Percentiles rank a stretch among this genome's conserved stretches.
These are phyloP conservation scores for Apophysomyces trapeziformis DNA, from an alignment of 371 early-diverging fungal genomes.

Conservation along the genomic window DNA sequence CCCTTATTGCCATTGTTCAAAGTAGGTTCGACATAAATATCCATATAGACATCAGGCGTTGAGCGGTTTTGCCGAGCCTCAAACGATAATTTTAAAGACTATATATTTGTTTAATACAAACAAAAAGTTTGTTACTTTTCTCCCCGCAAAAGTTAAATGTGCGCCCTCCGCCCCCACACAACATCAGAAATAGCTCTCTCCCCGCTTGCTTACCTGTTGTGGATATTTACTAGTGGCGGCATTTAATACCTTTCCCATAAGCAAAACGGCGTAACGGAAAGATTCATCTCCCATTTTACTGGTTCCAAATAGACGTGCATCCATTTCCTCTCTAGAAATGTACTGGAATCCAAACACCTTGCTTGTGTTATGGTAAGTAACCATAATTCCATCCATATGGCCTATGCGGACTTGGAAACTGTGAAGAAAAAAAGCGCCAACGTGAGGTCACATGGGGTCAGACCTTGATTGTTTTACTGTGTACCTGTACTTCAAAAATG, in stretches of 20 bases:
- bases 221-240: conserved; percentile 66
- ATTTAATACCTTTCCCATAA: conserved; percentile 71
- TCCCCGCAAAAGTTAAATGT: too few relatives aligned
- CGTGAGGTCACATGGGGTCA: background rate
- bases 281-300: conserved; percentile 72
- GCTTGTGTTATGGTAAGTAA: conserved; percentile 92
- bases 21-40: conserved; percentile 49
- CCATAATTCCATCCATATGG: conserved; percentile 95
- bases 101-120: background rate
- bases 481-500: conserved; percentile 85
- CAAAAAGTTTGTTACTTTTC: too few relatives aligned
- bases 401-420: conserved; percentile 94
- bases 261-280: conserved; percentile 64
- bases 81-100: conserved; percentile 49
- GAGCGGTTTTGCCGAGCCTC: conserved; percentile 26
- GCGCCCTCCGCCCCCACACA: too few relatives aligned
- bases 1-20: conserved; percentile 9
- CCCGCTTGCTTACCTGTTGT: conserved; percentile 40
- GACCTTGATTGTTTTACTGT: background rate
- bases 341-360: conserved; percentile 96
- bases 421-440: background rate
- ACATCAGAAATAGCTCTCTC: too few relatives aligned
- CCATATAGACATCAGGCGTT: conserved; percentile 28
- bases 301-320: conserved; percentile 80
- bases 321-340: conserved; percentile 86